Evolutionary conservation across 163 green algal species (phyloP), one percentile per base, ranked within the genome.

Genomic region (Dunaliella salina): DNA sequence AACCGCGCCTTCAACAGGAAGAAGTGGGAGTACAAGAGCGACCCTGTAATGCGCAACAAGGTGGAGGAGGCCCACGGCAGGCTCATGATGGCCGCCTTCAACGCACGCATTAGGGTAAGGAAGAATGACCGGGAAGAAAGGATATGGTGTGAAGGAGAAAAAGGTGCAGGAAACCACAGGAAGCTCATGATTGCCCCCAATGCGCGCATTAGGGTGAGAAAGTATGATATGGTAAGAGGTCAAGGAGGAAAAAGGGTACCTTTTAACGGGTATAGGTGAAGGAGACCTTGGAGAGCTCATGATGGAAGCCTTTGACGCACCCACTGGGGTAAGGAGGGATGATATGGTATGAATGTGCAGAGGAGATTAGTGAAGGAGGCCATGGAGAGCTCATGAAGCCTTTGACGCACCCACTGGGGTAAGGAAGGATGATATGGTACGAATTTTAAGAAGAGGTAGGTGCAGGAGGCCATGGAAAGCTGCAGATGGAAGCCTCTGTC

Each of bases 111-210:
- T 59, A 91, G 91, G 88, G 88, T 90, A 75, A 24, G 82, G 15
- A 80, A n/a, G 18, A 50, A 50, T 50, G 40, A 50, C 40, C 3
- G 3, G 40, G 40, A 50, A 8, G 40, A n/a, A n/a, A n/a, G n/a
- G n/a, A n/a, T n/a, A n/a, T n/a, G n/a, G n/a, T 3, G 3, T 71
- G 4, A 89, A 85, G 84, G 34, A 88, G 13, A 20, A 85, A 57
- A 89, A 91, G 78, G 84, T 94, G 32, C 88, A 94, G 86, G 80
- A 83, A 15, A 90, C 90, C 88, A 94, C 80, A 89, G 83, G 35
- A 26, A 59, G 18, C 71, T 94, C 25, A 92, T 94, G 87, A 89
- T 93, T 59, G 83, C 88, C 1, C 81, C 93, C 13, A 88, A 83
- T 30, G 81, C 83, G 0, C 85, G 91, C 17, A 63, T 93, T 63